Base-by-base conservation (phyloP, 768 basidiomycete species). In the Tylopilus balloui region DNA sequence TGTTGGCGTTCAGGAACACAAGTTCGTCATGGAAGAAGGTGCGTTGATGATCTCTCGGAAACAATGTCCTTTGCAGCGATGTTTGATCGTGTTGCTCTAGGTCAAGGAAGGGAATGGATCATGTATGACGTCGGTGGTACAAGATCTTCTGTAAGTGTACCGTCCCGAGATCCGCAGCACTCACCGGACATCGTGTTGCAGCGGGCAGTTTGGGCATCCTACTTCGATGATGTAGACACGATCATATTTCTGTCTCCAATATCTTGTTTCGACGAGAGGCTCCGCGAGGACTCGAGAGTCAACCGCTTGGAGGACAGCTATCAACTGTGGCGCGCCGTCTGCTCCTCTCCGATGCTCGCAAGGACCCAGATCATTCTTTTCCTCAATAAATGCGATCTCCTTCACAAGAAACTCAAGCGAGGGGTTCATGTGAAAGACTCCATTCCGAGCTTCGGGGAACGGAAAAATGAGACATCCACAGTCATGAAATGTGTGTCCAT, bases 91-190 rank as follows among this genome's bases (percentile, higher is more conserved):
- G 27, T 38, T 8, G 11, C 25, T 36, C 13, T 42, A 84, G 84
- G 79, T 24, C 68, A 76, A 50, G 84, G 82, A 2, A 80, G 74
- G 50, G 87, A 89, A 62, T 90, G 88, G 88, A 66, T 82, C 38
- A 73, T 92, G 55, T 92, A 86, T 60, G 88, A 92, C 61, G 86
- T 91, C 24, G 88, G 88, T 28, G 88, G 87, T 17, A 82, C 83
- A 29, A 74, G 82, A 54, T 85, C 82, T 61, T 78, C 73, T 52
- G 86, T 87, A 54, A 67, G 62, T 57, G 19, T 32, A 14, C 35
- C 4, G 45, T 43, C 42, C 8, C 43, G 41, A 48, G 24, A 48
- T 29, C 35, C 32, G 35, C 20, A 37, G 17, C 48, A 17, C 43
- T 44, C 41, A 46, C 42, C 35, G 23, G 38, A 55, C 57, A 23